Evolutionary conservation across 1,284 basidiomycete species (phyloP).

Genomic region (Leccinum colubrinum): DNA sequence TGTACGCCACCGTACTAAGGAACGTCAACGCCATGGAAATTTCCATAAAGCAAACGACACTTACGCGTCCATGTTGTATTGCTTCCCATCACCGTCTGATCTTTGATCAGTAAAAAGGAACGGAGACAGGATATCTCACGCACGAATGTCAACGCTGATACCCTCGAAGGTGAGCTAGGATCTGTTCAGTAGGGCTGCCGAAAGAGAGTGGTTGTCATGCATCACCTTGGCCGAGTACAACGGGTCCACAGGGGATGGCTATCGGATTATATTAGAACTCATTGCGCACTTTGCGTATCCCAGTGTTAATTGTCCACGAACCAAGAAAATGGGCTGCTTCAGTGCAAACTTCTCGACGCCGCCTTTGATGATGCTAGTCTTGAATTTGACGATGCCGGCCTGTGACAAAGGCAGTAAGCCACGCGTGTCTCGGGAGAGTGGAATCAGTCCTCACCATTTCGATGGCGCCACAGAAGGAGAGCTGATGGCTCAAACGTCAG

Average conservation of each 20-base stretch:
- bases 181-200: background rate
- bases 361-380: conserved; percentile 71
- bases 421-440: background rate
- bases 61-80: conserved; percentile 77
- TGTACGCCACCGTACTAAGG: conserved; percentile 57
- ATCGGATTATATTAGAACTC: background rate
- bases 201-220: background rate
- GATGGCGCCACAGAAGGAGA: conserved; percentile 78
- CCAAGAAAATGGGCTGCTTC: conserved; percentile 75
- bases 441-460: conserved; percentile 54
- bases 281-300: background rate
- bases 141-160: conserved; percentile 71
- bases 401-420: conserved; percentile 23
- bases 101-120: conserved; percentile 1
- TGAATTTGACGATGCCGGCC: conserved; percentile 77
- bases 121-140: conserved; percentile 7
- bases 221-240: conserved; percentile 64
- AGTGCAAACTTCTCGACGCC: conserved; percentile 74
- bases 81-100: conserved; percentile 70
- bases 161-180: conserved; percentile 67
- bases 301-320: conserved; percentile 25
- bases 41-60: conserved; percentile 20
- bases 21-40: background rate
- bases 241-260: conserved; percentile 76
- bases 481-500: conserved; percentile 33